A percentile compares a stretch with the other conserved stretches of the same genome.
Evolutionary conservation across 2,329 filamentous ascomycete genomes (phyloP).

Genomic region (Immersiporthe knoxdaviesiana): DNA sequence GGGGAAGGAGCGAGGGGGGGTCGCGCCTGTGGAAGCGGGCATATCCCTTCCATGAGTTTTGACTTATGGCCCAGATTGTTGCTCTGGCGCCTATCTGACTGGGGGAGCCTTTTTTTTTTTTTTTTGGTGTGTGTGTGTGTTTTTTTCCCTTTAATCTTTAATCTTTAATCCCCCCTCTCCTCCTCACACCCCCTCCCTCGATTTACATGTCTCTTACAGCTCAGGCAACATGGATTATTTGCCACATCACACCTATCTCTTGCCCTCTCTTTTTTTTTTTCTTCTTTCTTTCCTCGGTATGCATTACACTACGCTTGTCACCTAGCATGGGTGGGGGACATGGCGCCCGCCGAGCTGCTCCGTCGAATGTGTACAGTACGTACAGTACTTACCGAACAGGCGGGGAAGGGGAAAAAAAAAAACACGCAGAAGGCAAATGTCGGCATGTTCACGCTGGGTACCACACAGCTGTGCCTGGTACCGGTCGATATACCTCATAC

Average conservation of each 20-base stretch:
- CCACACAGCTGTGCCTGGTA: constrained; percentile 28
- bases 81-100: constrained; percentile 30
- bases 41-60: constrained; percentile 41
- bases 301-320: constrained; percentile 42
- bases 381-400: constrained; percentile 21
- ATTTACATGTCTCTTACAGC: constrained; percentile 36
- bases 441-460: constrained; percentile 23
- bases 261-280: background rate
- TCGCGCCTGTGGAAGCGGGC: constrained; percentile 37
- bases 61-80: constrained; percentile 2
- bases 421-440: constrained; percentile 5
- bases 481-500: constrained; percentile 24
- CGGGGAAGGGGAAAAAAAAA: no score
- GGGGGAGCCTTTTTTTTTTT: constrained; percentile 26
- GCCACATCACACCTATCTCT: constrained; percentile 46
- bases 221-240: constrained; percentile 44
- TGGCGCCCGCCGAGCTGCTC: constrained; percentile 21
- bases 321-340: constrained; percentile 31
- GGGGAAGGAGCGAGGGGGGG: background rate
- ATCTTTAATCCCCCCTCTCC: background rate
- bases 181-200: constrained; percentile 28
- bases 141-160: background rate
- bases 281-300: constrained; percentile 34
- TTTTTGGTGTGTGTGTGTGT: background rate
- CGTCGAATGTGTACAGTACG: constrained; percentile 32